A percentile compares a stretch with the other conserved stretches of the same genome.
Conservation (phyloP, 345 rosid species). For the Linum usitatissimum region DNA sequence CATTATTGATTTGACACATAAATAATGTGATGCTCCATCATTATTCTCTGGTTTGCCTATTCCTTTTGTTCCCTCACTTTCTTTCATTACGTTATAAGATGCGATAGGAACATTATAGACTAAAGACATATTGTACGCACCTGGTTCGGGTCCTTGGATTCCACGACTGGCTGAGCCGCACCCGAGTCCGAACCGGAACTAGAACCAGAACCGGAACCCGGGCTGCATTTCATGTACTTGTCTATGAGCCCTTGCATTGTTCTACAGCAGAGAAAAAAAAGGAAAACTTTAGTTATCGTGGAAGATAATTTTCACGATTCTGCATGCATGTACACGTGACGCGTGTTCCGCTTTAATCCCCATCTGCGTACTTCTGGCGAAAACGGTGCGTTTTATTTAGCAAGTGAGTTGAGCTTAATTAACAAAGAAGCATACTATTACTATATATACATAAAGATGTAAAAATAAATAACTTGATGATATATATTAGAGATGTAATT, state of each 20-base stretch:
- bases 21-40: too few relatives aligned
- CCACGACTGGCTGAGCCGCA: slow-evolving; percentile 16
- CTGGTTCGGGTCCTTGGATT: slow-evolving; percentile 9
- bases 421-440: too few relatives aligned
- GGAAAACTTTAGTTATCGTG: background rate
- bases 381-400: too few relatives aligned
- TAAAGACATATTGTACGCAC: background rate
- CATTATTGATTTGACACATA: too few relatives aligned
- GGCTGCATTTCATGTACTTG: slow-evolving; percentile 28
- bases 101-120: too few relatives aligned
- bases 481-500: too few relatives aligned
- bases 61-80: too few relatives aligned
- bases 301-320: background rate
- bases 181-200: background rate
- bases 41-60: too few relatives aligned
- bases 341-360: background rate
- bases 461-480: too few relatives aligned
- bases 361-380: background rate
- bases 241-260: slow-evolving; percentile 34
- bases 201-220: slow-evolving; percentile 10
- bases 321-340: slow-evolving; percentile 1
- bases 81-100: too few relatives aligned
- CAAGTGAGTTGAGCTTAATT: too few relatives aligned
- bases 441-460: too few relatives aligned
- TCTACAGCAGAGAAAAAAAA: slow-evolving; percentile 9